Evolutionary conservation across 1,284 basidiomycete genomes (phyloP).

Genomic region (Irpex lacteus): DNA sequence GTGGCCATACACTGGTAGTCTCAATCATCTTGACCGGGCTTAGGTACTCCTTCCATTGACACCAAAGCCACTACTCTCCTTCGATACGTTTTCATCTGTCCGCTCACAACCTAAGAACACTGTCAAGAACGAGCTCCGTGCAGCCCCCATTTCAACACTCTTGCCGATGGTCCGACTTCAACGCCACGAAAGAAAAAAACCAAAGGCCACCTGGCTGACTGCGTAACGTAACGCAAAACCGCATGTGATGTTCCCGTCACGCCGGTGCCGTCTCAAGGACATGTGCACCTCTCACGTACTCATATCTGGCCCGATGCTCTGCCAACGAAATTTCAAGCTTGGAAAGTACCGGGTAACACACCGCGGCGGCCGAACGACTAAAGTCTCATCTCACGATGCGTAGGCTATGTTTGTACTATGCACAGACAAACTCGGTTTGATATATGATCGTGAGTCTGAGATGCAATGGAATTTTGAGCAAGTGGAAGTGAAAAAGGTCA

Average conservation of each 20-base stretch:
- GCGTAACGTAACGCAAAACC: constrained; percentile 9
- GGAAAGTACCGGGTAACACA: too few species aligned
- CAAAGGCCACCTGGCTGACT: not conserved
- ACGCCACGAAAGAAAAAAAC: not conserved
- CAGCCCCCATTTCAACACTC: not conserved
- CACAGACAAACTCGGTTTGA: not conserved
- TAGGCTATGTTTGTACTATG: not conserved
- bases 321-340: too few species aligned
- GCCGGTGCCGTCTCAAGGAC: not conserved
- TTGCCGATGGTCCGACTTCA: not conserved
- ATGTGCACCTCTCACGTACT: not conserved
- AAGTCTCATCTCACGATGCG: not conserved
- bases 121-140: not conserved
- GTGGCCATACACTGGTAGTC: not conserved
- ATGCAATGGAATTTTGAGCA: too few species aligned
- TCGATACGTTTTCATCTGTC: not conserved
- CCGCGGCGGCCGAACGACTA: too few species aligned
- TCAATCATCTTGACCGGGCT: not conserved
- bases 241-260: constrained; percentile 14
- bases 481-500: not conserved
- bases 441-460: not conserved
- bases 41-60: not conserved
- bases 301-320: not conserved
- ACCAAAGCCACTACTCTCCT: not conserved
- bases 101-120: not conserved